Percentiles rank a stretch among this genome's conserved stretches.
phyloP scores from a whole-genome alignment of 139 green algal genomes.

The Chlorella sorokiniana region DNA sequence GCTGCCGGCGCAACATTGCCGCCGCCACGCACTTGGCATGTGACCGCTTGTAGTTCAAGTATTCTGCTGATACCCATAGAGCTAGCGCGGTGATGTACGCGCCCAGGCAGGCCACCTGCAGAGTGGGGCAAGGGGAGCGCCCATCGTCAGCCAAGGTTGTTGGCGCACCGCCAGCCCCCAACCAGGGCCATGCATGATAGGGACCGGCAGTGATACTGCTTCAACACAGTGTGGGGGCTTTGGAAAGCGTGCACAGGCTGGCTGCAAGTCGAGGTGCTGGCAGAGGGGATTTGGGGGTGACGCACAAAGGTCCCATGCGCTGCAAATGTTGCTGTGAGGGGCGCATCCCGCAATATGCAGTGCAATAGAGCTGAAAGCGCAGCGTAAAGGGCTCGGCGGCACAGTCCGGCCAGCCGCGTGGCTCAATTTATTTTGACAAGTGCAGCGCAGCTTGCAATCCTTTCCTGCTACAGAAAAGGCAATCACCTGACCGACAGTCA shows the following conservation, averaged over 20 bases:
- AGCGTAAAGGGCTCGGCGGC: no score
- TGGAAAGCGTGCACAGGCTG: no score
- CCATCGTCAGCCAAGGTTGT: neutral
- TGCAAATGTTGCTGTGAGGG: no score
- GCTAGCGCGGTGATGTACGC: slow-evolving; percentile 47
- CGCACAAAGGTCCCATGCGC: no score
- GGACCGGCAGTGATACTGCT: neutral
- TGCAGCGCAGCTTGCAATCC: neutral
- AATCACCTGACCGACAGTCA: neutral
- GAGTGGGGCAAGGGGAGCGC: neutral
- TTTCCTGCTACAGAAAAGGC: neutral
- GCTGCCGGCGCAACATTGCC: neutral
- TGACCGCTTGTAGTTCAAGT: slow-evolving; percentile 31
- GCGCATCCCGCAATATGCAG: no score
- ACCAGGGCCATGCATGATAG: neutral
- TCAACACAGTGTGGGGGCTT: no score
- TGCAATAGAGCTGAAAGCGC: no score
- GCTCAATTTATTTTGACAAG: neutral
- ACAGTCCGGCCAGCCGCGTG: no score
- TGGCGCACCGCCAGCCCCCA: neutral
- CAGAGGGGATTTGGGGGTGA: no score
- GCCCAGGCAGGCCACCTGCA: slow-evolving; percentile 59
- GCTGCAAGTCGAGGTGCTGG: no score
- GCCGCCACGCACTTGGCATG: slow-evolving; percentile 8
- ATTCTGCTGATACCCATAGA: slow-evolving; percentile 49